Percentiles rank a stretch among this genome's conserved stretches.
Conservation (phyloP, 176 grass and related monocot genomes). For the Zizania latifolia region DNA sequence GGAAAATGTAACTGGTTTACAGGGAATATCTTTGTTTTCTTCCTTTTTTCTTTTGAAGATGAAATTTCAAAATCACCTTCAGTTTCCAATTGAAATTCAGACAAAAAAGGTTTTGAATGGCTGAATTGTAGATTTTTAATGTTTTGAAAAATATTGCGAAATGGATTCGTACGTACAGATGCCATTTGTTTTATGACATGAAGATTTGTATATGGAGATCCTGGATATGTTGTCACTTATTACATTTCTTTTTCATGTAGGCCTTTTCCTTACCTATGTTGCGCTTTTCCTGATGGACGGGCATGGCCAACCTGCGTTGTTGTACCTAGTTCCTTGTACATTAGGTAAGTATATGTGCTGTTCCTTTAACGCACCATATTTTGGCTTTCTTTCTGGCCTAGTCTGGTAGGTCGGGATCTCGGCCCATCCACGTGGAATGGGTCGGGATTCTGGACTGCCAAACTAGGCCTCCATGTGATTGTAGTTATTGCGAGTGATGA, state of each 20-base stretch:
- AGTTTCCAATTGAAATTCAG: neutral
- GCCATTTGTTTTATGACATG: neutral
- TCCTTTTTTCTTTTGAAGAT: neutral
- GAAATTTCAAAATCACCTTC: neutral
- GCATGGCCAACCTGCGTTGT: constrained; percentile 75
- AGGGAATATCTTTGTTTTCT: neutral
- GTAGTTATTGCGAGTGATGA: neutral
- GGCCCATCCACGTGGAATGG: too few relatives aligned
- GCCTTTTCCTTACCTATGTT: constrained; percentile 84
- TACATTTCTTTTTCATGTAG: constrained; percentile 28
- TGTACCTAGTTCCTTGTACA: constrained; percentile 91
- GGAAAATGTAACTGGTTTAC: neutral
- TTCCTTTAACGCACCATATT: neutral
- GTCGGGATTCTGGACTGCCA: too few relatives aligned
- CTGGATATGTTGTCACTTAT: neutral
- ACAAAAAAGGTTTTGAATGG: neutral
- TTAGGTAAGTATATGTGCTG: constrained; percentile 44
- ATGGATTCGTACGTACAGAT: neutral
- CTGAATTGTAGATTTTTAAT: neutral
- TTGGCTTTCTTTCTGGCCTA: too few relatives aligned
- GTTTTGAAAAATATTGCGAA: neutral
- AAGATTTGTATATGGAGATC: neutral
- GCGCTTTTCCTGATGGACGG: constrained; percentile 87
- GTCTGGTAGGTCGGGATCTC: too few relatives aligned
- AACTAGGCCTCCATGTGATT: neutral